phyloP scores from a whole-genome alignment of 2,329 filamentous ascomycete species.

The Beauveria scarabaeidicola region DNA sequence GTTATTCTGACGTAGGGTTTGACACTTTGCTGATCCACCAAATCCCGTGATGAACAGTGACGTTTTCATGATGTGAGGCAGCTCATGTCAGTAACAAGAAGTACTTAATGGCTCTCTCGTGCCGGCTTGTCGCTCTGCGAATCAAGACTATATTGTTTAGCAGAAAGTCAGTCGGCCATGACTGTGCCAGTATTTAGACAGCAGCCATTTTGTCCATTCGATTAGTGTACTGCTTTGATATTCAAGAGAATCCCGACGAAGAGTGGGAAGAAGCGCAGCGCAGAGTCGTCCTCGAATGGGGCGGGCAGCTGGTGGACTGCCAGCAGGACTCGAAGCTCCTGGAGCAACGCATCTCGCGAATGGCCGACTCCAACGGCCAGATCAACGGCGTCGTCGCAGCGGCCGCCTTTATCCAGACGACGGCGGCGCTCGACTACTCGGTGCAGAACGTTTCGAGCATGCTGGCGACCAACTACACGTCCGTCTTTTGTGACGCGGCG shows the following conservation, averaged over 20 bases:
- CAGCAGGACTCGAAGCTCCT: conserved; percentile 54
- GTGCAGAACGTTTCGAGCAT: conserved; percentile 51
- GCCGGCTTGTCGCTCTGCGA: background rate
- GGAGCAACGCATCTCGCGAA: conserved; percentile 48
- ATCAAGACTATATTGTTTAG: background rate
- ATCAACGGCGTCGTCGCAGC: conserved; percentile 63
- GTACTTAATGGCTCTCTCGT: too few species aligned
- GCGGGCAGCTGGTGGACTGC: conserved; percentile 56
- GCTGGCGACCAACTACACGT: conserved; percentile 61
- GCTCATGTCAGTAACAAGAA: too few species aligned
- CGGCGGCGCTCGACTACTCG: conserved; percentile 57
- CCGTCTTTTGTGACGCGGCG: conserved; percentile 64
- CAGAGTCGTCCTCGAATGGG: conserved; percentile 54
- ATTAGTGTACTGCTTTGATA: conserved; percentile 50
- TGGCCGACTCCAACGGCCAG: conserved; percentile 51
- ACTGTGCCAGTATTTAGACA: background rate
- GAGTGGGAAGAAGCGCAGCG: conserved; percentile 54
- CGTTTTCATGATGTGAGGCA: background rate
- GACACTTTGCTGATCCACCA: too few species aligned
- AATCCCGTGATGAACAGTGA: background rate
- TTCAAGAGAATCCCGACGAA: conserved; percentile 38
- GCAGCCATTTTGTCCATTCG: conserved; percentile 16
- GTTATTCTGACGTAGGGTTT: background rate
- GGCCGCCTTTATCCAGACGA: conserved; percentile 61
- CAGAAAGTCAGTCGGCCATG: background rate